Evolutionary conservation across 2,329 filamentous ascomycete species (phyloP), one percentile per base, ranked within the genome.

Genomic region (Periglandula ipomoeae): DNA sequence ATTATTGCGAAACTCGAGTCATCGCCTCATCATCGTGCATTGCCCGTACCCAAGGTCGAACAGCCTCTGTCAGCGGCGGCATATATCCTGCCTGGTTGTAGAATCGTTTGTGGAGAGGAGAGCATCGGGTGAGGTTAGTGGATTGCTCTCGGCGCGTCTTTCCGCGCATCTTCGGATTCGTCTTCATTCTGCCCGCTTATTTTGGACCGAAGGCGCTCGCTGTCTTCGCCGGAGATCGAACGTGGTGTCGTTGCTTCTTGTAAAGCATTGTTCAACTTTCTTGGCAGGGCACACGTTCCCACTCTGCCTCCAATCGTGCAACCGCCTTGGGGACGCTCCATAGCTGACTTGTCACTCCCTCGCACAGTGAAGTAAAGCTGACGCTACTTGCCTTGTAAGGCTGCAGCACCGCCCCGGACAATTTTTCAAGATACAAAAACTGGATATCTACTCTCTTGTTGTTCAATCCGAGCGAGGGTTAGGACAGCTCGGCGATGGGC

Each of bases 401-500:
- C 19, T 15, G 23, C 26, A 34, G 45, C 30, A 9, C 3, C 30
- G 30, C 30, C 30, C 9, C 13, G 6, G 10, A 35, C 30, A 37
- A 11, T 40, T 13, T 9, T 10, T 50, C n/a, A n/a, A n/a, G n/a
- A n/a, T n/a, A n/a, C n/a, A 55, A 45, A 59, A 58, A 44, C 43
- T 52, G 46, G 49, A 52, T 32, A 27, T 38, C 11, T 6, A 15
- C 3, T 44, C 7, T 15, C 15, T 37, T 22, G 17, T 19, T 15
- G 9, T 22, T 15, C 30, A 13, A 49, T 56, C 61, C 59, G 59
- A 66, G 52, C 62, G 63, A 62, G 53, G 55, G 61, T 50, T 58
- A 62, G 46, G 58, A 57, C 45, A 56, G 61, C 46, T 55, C 61
- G 53, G 68, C 70, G 41, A 68, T 67, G 62, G 64, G 69, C 44